Conservation (phyloP, 768 basidiomycete species). For the Gymnopilus dilepis region DNA sequence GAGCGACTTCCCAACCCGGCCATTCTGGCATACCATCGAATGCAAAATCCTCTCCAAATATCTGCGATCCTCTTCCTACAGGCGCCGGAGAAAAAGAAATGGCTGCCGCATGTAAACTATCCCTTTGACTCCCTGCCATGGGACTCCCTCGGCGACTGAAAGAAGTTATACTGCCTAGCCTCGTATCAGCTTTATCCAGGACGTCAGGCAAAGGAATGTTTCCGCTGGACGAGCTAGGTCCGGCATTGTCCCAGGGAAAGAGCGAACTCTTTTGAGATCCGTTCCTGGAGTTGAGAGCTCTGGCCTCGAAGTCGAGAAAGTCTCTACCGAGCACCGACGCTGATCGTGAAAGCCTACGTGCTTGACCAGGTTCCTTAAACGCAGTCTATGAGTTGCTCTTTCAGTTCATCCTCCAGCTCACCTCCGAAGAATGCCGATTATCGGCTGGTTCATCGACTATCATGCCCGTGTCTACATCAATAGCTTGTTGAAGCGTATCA, state of each 20-base stretch:
- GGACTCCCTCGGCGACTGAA: slow-evolving; percentile 64
- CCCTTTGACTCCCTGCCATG: slow-evolving; percentile 51
- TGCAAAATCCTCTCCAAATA: slow-evolving; percentile 63
- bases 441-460: slow-evolving; percentile 14
- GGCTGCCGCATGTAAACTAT: slow-evolving; percentile 42
- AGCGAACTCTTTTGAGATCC: slow-evolving; percentile 72
- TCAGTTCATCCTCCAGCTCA: slow-evolving; percentile 21
- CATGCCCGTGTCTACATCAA: slow-evolving; percentile 23
- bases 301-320: slow-evolving; percentile 52
- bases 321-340: slow-evolving; percentile 52
- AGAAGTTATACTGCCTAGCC: slow-evolving; percentile 56
- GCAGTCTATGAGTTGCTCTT: neutral
- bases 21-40: slow-evolving; percentile 70
- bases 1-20: too few species aligned
- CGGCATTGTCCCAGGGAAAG: slow-evolving; percentile 88
- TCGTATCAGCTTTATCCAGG: slow-evolving; percentile 57
- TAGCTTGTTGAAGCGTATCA: slow-evolving; percentile 11
- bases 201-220: slow-evolving; percentile 45
- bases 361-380: slow-evolving; percentile 83
- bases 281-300: slow-evolving; percentile 39
- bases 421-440: slow-evolving; percentile 62
- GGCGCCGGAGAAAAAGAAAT: slow-evolving; percentile 59
- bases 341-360: slow-evolving; percentile 69
- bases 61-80: slow-evolving; percentile 45
- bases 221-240: slow-evolving; percentile 62